Base-by-base conservation (phyloP, 2,329 filamentous ascomycete species). In the Botrytis paeoniae region DNA sequence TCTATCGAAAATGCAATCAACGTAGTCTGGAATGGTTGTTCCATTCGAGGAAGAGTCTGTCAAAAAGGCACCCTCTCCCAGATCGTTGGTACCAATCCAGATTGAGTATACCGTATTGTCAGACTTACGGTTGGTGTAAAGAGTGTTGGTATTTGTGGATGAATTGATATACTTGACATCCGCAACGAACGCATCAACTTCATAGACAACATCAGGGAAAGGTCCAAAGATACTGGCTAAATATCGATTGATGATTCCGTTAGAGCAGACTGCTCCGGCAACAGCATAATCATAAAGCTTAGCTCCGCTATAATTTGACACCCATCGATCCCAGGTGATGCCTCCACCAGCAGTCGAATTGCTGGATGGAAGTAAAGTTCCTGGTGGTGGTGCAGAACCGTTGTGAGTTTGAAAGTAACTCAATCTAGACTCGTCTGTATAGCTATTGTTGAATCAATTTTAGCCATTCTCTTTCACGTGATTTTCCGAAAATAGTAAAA, bases 61-160 rank as follows among this genome's bases (percentile, higher is more conserved):
- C 45, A 95, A 80, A 79, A 94, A 91, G 14, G 87, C 91, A 69
- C 85, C 82, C 73, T 84, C 85, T 35, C 92, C 92, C 16, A 95
- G 83, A 78, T 96, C 93, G 79, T 95, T 95, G 37, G 92, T 94
- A 4, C 93, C 93, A 77, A 95, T 94, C 91, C 91, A 95, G 69
- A 95, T 86, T 1, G 89, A 86, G 78, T 94, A 95, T 3, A 93
- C 89, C 0, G 92, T 93, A 75, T 90, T 89, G 43, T 87, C 82
- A 2, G 85, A 77, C 3, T 84, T 85, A 63, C 85, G 81, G 75
- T 84, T 78, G 0, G 81, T 80, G 75, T 85, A 87, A 7, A 87
- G 80, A 2, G 82, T 80, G 73, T 82, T 80, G 70, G 81, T 80
- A 3, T 75, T 72, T 0, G 80, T 80, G 2, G 76, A 73, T 39